Percentiles rank a stretch among this genome's conserved stretches.
Conservation (phyloP, 148 eudicot genomes). For the Fagopyrum tataricum region DNA sequence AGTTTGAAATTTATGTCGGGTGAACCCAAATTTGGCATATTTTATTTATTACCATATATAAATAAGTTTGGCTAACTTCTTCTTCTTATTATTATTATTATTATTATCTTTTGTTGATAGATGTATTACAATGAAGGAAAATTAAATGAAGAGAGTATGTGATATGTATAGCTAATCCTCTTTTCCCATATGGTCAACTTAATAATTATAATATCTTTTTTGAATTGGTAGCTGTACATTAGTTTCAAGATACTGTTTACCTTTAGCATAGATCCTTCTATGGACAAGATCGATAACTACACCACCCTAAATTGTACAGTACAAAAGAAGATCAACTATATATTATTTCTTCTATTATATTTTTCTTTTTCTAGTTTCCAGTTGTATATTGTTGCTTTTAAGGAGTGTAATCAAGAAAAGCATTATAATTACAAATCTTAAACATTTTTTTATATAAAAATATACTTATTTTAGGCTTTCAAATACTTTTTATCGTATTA, state of each 20-base stretch:
- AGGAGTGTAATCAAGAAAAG: neutral
- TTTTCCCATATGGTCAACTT: slow-evolving; percentile 5
- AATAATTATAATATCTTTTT: slow-evolving; percentile 5
- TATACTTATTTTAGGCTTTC: neutral
- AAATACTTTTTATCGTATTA: neutral
- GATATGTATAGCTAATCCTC: neutral
- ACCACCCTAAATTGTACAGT: neutral
- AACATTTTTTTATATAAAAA: neutral
- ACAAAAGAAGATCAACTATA: neutral
- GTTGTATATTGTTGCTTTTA: neutral
- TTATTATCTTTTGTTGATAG: too few relatives aligned
- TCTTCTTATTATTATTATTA: too few relatives aligned
- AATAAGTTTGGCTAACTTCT: too few relatives aligned
- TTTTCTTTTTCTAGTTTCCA: neutral
- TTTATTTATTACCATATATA: too few relatives aligned
- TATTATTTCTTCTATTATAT: neutral
- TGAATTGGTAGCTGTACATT: neutral
- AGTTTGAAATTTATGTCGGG: too few relatives aligned
- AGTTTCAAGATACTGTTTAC: neutral
- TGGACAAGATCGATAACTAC: neutral
- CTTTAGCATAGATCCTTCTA: slow-evolving; percentile 13
- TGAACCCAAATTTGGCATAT: too few relatives aligned
- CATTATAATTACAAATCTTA: too few relatives aligned
- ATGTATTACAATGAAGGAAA: too few relatives aligned
- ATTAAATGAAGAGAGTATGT: too few relatives aligned